Conservation (phyloP, 2,329 filamentous ascomycete genomes). For the Aschersonia sp. region DNA sequence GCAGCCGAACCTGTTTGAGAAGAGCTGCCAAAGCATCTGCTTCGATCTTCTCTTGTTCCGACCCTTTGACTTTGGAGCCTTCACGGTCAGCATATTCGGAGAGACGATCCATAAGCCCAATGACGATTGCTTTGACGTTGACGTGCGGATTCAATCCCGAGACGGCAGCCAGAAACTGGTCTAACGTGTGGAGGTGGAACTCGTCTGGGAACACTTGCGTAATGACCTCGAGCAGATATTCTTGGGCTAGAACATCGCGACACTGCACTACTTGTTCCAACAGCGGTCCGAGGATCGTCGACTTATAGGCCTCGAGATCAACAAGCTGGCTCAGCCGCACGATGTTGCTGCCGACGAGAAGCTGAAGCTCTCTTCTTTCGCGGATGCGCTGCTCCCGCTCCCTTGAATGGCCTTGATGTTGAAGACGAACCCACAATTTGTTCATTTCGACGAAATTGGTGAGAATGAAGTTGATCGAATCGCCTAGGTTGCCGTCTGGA, state of each 20-base stretch:
- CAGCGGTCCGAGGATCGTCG: conserved; percentile 72
- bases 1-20: conserved; percentile 62
- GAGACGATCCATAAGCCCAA: conserved; percentile 90
- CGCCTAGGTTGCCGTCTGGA: conserved; percentile 86
- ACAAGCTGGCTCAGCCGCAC: conserved; percentile 91
- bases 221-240: conserved; percentile 95
- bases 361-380: conserved; percentile 86
- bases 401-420: conserved; percentile 92
- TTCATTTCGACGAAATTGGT: conserved; percentile 99
- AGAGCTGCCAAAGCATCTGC: conserved; percentile 69
- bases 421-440: conserved; percentile 94
- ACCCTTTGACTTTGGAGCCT: conserved; percentile 52
- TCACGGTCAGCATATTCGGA: conserved; percentile 92
- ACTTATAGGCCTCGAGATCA: conserved; percentile 87
- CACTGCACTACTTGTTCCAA: conserved; percentile 97
- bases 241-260: conserved; percentile 88
- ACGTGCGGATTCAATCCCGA: conserved; percentile 89
- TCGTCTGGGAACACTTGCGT: conserved; percentile 98
- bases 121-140: conserved; percentile 95
- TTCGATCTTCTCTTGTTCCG: conserved; percentile 64
- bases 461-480: conserved; percentile 94
- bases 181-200: conserved; percentile 91
- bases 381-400: conserved; percentile 88
- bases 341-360: conserved; percentile 91
- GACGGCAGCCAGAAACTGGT: conserved; percentile 87